Percentiles rank a stretch among this genome's conserved stretches.
Conservation (phyloP, 2,329 filamentous ascomycete species). For the Tolypocladium guangdongense region DNA sequence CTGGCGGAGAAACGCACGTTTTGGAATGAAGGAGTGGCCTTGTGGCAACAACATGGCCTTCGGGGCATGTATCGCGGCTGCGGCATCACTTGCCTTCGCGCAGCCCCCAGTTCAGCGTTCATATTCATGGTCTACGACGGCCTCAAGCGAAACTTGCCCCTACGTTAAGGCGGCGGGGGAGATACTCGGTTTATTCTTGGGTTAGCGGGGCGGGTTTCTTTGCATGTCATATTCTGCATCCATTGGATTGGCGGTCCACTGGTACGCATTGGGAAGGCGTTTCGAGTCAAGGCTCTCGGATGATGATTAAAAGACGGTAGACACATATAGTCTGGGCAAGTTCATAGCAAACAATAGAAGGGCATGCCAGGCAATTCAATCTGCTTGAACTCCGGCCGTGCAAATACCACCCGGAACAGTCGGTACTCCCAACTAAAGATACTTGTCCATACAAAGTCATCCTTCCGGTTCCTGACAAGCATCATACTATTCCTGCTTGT, state of each 20-base stretch:
- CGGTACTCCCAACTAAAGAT: no score
- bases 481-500: conserved; percentile 7
- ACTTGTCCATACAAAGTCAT: not conserved
- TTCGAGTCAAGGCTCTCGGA: not conserved
- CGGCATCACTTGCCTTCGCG: conserved; percentile 79
- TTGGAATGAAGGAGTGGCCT: conserved; percentile 52
- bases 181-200: not conserved
- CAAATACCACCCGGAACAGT: no score
- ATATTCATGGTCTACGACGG: conserved; percentile 95
- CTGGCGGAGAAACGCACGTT: conserved; percentile 54
- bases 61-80: conserved; percentile 87
- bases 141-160: conserved; percentile 57
- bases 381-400: not conserved
- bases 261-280: not conserved
- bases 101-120: conserved; percentile 91
- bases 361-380: not conserved
- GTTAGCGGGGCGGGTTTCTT: not conserved
- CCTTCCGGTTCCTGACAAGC: not conserved
- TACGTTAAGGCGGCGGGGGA: conserved; percentile 19
- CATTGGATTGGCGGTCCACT: not conserved
- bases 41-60: conserved; percentile 78
- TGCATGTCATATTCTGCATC: conserved; percentile 10
- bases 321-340: not conserved
- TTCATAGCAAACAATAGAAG: not conserved
- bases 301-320: not conserved